Evolutionary conservation across 2,329 filamentous ascomycete species (phyloP).

Genomic region (Hypoxylon sp.): DNA sequence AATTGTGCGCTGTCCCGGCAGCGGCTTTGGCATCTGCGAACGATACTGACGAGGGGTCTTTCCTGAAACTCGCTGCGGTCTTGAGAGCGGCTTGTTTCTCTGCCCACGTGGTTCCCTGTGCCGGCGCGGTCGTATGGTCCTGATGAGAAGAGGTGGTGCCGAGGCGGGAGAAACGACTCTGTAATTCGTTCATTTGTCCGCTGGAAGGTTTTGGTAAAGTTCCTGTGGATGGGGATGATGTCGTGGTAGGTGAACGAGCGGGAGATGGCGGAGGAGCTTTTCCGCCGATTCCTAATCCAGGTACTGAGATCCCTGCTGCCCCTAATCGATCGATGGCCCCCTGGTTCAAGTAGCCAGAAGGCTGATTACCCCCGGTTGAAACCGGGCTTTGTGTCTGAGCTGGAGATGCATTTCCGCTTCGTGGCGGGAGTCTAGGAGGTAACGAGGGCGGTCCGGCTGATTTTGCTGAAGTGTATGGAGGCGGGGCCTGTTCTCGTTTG

Average conservation of each 20-base stretch:
- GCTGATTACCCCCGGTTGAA: conserved; percentile 39
- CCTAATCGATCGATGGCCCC: conserved; percentile 76
- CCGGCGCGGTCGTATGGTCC: conserved; percentile 50
- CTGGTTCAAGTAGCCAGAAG: conserved; percentile 59
- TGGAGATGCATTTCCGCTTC: conserved; percentile 63
- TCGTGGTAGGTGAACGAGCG: conserved; percentile 44
- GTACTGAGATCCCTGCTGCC: conserved; percentile 81
- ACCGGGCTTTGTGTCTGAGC: conserved; percentile 51
- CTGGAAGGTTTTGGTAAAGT: conserved; percentile 24
- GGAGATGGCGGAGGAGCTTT: conserved; percentile 49
- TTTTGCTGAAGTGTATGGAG: conserved; percentile 49
- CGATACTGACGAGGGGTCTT: conserved; percentile 72
- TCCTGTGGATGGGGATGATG: conserved; percentile 41
- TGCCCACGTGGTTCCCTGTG: conserved; percentile 71
- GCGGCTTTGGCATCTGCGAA: conserved; percentile 69
- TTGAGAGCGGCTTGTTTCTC: conserved; percentile 74
- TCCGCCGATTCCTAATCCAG: conserved; percentile 77
- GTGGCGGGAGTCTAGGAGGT: conserved; percentile 79
- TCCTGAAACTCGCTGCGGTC: conserved; percentile 71
- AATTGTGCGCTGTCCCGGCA: conserved; percentile 74
- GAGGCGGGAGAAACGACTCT: conserved; percentile 74
- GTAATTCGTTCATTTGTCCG: conserved; percentile 73
- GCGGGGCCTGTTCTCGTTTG: conserved; percentile 42
- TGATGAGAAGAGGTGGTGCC: conserved; percentile 50
- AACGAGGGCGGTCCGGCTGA: conserved; percentile 62